phyloP scores from a whole-genome alignment of 176 grass and related monocot species.

The Carex scoparia region DNA sequence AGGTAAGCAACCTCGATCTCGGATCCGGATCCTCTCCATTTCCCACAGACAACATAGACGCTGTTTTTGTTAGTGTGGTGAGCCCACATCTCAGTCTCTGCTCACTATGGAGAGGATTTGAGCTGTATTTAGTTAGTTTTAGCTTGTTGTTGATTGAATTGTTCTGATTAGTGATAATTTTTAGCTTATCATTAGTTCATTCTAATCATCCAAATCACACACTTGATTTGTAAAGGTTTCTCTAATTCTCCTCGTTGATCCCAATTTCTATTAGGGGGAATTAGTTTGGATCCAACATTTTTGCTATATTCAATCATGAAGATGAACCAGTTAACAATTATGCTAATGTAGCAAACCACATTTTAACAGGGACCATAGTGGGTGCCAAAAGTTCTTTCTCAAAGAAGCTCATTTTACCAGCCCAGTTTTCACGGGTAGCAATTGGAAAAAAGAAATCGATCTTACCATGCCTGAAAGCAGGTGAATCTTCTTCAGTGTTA shows the following conservation, averaged over 20 bases:
- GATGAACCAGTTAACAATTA: background rate
- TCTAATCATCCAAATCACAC: background rate
- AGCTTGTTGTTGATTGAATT: background rate
- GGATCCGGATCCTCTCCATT: constrained; percentile 10
- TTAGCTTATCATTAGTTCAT: no score
- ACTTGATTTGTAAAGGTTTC: background rate
- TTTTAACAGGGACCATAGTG: constrained; percentile 15
- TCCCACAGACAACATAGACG: background rate
- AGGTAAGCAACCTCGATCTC: background rate
- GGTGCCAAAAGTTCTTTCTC: constrained; percentile 12
- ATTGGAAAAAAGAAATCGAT: constrained; percentile 4
- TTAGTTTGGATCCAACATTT: background rate
- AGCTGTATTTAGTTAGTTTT: constrained; percentile 4
- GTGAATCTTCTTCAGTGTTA: constrained; percentile 7
- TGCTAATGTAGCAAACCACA: background rate
- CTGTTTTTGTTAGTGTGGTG: background rate
- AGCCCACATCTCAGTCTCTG: background rate
- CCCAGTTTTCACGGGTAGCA: background rate
- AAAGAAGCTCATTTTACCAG: constrained; percentile 8
- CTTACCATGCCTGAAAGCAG: constrained; percentile 23
- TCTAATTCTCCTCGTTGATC: background rate
- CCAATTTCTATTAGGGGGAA: background rate
- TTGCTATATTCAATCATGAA: background rate
- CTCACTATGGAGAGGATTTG: background rate
- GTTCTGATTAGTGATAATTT: background rate